Base-by-base conservation (phyloP, 345 rosid species). In the Hypericum perforatum region DNA sequence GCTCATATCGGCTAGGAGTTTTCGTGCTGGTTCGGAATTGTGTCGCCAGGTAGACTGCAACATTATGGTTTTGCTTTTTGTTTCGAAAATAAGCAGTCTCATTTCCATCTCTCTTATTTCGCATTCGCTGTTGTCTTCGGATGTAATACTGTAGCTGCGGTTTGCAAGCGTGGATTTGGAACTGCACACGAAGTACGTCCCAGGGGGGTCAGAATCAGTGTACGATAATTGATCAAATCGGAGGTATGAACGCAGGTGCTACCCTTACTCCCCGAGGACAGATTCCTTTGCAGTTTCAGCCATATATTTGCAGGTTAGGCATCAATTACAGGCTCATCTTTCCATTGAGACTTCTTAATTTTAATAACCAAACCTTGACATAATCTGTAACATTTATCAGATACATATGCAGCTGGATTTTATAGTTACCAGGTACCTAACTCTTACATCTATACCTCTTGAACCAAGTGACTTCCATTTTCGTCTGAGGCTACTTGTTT, bases 341-440 rank as follows among this genome's bases (percentile, higher is more conserved):
- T 11, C 53, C 9, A 36, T 11, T 39, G 52, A 53, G 68, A n/a
- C 60, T 54, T 45, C 49, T 11, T 36, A 37, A 41, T 47, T 48
- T 62, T 8, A 1, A 5, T 40, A 40, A 7, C 32, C 7, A 32
- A 8, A 49, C 8, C 45, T 64, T 43, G 32, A 48, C 1, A 22
- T 22, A 22, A 22, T 4, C 4, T 1, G 8, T n/a, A 53, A 46
- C 10, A 8, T 29, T 16, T 22, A 8, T 2, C 37, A 86, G 97
- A 94, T 43, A 90, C 88, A 61, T 89, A 86, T 68, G 94, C 97
- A 58, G 95, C 97, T 62, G 96, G 98, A 60, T 91, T 87, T 65
- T 91, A 91, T 70, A 86, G 97, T 61, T 89, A 89, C 76, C 86
- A 89, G 97, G 97, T 89, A 73, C 32, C 32, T 22, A 22, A 22